Evolutionary conservation across 306 rosid species (phyloP), one percentile per base, ranked within the genome.

Genomic region (Leucaena leucocephala): DNA sequence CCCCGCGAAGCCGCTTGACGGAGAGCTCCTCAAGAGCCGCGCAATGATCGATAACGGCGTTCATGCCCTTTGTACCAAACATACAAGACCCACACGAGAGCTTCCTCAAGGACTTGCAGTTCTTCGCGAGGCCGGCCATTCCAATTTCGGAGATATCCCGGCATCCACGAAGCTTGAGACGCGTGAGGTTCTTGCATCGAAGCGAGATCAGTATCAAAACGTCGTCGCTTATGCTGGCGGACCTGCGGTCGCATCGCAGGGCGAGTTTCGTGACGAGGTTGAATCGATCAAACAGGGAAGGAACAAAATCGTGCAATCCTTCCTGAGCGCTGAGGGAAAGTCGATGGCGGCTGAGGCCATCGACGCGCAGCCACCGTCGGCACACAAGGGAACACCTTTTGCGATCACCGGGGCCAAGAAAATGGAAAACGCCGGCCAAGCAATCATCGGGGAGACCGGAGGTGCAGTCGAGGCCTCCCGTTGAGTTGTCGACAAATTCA

Each of bases 121-220:
- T 93, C 66, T 78, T 72, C 10, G 93, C 97, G 48, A 93, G 82
- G 13, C 55, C 36, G 10, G 85, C 85, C 88, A 93, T 84, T 35
- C 97, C 94, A 1, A 36, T 21, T 66, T 88, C 93, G 21, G 97
- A 84, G 80, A 91, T 74, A 10, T 86, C 85, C 4, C 91, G 84
- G 85, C 97, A 90, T 17, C 97, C 94, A 0, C 92, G 91, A 50
- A 93, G 89, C 83, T 93, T 93, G 67, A 93, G 87, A 68, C 93
- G 90, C 35, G 90, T 71, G 73, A 93, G 86, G 79, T 78, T 89
- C 84, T 19, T 66, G 84, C 94, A 93, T 1, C 89, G 89, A 22
- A 87, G 65, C 55, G 98, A 89, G 84, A 93, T 88, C 74, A 87
- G 76, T 5, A 82, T 35, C 85, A 91, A 66, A 35, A 88, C 79